Percentiles rank a stretch among this genome's conserved stretches.
phyloP scores from a whole-genome alignment of 768 basidiomycete genomes.

The Rhodotorula paludigena region DNA sequence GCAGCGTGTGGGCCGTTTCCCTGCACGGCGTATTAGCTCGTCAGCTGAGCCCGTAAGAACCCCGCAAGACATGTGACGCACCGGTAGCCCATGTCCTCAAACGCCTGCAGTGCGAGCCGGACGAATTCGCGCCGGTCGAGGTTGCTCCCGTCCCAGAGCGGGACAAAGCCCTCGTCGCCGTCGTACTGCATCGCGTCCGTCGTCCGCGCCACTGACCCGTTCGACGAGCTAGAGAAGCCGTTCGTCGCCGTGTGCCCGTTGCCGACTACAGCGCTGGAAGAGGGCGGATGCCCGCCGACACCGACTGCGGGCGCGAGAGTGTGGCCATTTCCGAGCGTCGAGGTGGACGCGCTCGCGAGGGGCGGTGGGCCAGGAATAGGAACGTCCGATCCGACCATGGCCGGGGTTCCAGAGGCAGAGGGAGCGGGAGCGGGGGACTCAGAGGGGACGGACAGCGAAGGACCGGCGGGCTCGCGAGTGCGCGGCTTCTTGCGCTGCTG shows the following conservation, averaged over 20 bases:
- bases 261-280: not conserved
- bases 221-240: not conserved
- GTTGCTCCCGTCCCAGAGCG: constrained; percentile 34
- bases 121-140: constrained; percentile 50
- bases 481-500: constrained; percentile 3
- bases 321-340: constrained; percentile 1
- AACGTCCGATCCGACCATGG: not conserved
- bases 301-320: too few species aligned
- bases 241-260: constrained; percentile 4
- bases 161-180: constrained; percentile 32
- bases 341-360: not conserved
- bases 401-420: not conserved
- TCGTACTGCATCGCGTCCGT: constrained; percentile 21
- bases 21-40: constrained; percentile 38
- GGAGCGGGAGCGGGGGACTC: not conserved
- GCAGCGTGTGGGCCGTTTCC: constrained; percentile 47
- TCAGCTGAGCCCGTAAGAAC: not conserved
- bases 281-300: not conserved
- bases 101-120: constrained; percentile 49
- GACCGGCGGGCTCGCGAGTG: not conserved
- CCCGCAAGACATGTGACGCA: constrained; percentile 36
- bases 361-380: too few species aligned
- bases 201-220: not conserved
- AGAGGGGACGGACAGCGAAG: not conserved
- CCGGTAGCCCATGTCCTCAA: constrained; percentile 50